These are phyloP conservation scores for Tolypocladium endophyticum DNA, from an alignment of 2,329 filamentous ascomycete species.

Conservation along the genomic window DNA sequence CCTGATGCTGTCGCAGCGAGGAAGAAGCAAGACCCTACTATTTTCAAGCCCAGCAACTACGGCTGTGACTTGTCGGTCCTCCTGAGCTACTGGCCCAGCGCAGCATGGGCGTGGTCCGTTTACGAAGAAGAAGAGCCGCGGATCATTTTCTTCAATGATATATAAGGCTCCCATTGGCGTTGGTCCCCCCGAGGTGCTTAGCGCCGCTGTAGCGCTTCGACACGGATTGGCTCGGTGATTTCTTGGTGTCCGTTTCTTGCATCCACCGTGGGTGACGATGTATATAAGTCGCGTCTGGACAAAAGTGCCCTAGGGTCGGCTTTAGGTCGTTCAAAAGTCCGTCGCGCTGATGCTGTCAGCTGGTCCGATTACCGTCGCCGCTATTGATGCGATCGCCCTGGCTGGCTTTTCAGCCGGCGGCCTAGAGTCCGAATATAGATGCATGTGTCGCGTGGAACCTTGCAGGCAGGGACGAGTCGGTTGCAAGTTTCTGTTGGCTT, in stretches of 20 bases:
- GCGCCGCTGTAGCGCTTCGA: background rate
- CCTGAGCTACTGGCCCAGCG: constrained; percentile 24
- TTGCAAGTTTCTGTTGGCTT: background rate
- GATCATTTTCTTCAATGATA: constrained; percentile 25
- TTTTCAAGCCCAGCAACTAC: constrained; percentile 28
- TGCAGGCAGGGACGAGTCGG: background rate
- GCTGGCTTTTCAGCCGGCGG: background rate
- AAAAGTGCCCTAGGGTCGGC: background rate
- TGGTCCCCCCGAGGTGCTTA: background rate
- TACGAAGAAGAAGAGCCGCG: constrained; percentile 20
- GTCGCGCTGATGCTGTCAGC: background rate
- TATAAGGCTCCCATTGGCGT: constrained; percentile 9
- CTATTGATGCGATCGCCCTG: background rate
- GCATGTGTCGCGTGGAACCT: background rate
- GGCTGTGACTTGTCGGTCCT: constrained; percentile 17
- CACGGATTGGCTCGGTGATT: background rate
- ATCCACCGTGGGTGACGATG: background rate
- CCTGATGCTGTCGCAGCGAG: constrained; percentile 40
- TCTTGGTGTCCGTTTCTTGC: background rate
- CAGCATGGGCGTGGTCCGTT: constrained; percentile 27
- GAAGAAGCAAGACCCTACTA: constrained; percentile 15
- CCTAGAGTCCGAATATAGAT: background rate
- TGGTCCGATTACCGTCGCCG: background rate
- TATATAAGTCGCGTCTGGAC: background rate
- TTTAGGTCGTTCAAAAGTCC: background rate